Conservation (phyloP, 2,329 filamentous ascomycete genomes). For the Didymosphaeria variabile region DNA sequence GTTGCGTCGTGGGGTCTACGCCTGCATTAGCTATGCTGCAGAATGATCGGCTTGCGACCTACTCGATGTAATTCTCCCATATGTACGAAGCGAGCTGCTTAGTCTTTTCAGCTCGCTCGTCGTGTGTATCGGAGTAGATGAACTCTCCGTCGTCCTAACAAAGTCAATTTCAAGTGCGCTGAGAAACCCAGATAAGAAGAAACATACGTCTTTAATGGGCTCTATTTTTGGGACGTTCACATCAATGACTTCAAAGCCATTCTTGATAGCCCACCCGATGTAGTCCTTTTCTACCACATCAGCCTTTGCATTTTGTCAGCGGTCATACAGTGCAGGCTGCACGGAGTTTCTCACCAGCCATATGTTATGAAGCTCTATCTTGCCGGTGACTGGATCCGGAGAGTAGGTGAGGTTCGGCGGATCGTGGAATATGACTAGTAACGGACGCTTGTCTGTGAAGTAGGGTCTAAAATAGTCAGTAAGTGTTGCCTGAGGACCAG, state of each 20-base stretch:
- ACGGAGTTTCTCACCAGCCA: conserved; percentile 75
- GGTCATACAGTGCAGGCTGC: conserved; percentile 40
- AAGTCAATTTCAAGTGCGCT: conserved; percentile 15
- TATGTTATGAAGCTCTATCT: conserved; percentile 81
- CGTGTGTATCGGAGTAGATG: conserved; percentile 58
- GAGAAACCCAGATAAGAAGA: neutral
- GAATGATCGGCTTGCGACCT: conserved; percentile 28
- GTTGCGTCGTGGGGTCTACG: conserved; percentile 66
- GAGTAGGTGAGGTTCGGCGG: conserved; percentile 63
- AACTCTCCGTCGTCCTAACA: conserved; percentile 45
- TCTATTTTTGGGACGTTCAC: conserved; percentile 87
- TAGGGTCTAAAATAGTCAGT: conserved; percentile 60
- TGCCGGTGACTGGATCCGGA: conserved; percentile 66
- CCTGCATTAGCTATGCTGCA: conserved; percentile 14
- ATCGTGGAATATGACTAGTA: conserved; percentile 90
- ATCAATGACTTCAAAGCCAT: conserved; percentile 86
- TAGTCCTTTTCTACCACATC: conserved; percentile 82
- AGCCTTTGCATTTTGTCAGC: conserved; percentile 67
- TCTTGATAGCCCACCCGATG: conserved; percentile 81
- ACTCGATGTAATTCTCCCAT: conserved; percentile 97
- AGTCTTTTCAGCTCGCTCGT: conserved; percentile 54
- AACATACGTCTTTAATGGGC: conserved; percentile 67
- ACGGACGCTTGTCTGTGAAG: conserved; percentile 70
- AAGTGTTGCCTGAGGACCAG: neutral
- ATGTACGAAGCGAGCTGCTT: conserved; percentile 83